Evolutionary conservation across 1,284 basidiomycete genomes (phyloP).

Genomic region (Ganoderma boninense): DNA sequence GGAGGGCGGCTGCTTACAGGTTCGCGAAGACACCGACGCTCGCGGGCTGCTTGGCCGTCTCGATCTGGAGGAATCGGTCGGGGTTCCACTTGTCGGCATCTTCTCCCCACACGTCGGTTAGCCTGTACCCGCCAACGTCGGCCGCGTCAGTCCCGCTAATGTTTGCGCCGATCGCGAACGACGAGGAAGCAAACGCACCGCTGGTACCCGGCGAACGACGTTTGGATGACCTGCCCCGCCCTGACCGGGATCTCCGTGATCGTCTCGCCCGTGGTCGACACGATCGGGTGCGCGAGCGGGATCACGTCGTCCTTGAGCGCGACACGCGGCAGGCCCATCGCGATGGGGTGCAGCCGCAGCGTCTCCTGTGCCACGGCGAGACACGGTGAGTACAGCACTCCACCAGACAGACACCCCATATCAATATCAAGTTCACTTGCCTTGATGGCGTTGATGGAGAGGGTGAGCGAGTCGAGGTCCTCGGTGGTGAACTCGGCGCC

Average conservation of each 20-base stretch:
- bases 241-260: slow-evolving; percentile 46
- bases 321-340: slow-evolving; percentile 39
- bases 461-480: slow-evolving; percentile 43
- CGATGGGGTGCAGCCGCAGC: slow-evolving; percentile 48
- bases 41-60: slow-evolving; percentile 45
- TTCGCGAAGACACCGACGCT: slow-evolving; percentile 58
- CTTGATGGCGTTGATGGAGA: slow-evolving; percentile 27
- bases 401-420: too few relatives aligned
- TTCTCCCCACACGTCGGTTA: slow-evolving; percentile 52
- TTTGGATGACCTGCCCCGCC: slow-evolving; percentile 47
- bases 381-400: neutral
- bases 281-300: slow-evolving; percentile 48
- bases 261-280: slow-evolving; percentile 39
- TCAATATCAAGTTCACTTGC: neutral
- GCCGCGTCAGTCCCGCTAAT: neutral
- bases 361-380: slow-evolving; percentile 42
- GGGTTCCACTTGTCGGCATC: slow-evolving; percentile 61
- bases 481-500: slow-evolving; percentile 37
- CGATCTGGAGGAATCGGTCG: slow-evolving; percentile 52
- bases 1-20: slow-evolving; percentile 49
- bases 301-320: slow-evolving; percentile 47
- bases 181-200: slow-evolving; percentile 35
- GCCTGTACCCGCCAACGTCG: slow-evolving; percentile 24
- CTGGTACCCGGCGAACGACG: slow-evolving; percentile 42
- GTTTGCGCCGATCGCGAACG: too few relatives aligned